A percentile compares a stretch with the other conserved stretches of the same genome.
These are phyloP conservation scores for Magnusiomyces ingens DNA, from an alignment of 1,139 yeast species.

Conservation along the genomic window DNA sequence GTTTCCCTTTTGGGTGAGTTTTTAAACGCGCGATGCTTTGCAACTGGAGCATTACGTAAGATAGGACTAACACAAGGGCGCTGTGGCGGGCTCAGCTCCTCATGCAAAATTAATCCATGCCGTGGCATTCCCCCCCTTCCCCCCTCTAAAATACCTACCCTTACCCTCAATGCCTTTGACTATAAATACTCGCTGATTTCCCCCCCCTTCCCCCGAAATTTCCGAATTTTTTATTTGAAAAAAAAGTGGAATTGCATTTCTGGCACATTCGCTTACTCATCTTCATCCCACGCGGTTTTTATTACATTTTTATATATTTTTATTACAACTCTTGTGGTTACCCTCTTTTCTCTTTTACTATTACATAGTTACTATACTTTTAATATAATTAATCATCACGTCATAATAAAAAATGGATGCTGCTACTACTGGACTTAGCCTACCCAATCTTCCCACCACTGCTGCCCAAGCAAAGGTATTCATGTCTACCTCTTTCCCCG, in stretches of 20 bases:
- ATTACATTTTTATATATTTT: not conserved
- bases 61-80: too few relatives aligned
- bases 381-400: not conserved
- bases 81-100: too few relatives aligned
- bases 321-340: not conserved
- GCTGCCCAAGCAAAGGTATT: slow-evolving; percentile 78
- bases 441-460: slow-evolving; percentile 58
- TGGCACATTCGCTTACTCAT: not conserved
- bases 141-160: not conserved
- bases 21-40: too few relatives aligned
- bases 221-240: not conserved
- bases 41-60: too few relatives aligned
- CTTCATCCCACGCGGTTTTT: not conserved
- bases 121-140: too few relatives aligned
- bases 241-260: not conserved
- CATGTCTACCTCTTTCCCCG: slow-evolving; percentile 53
- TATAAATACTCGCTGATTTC: not conserved
- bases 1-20: too few relatives aligned
- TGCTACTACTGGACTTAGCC: not conserved
- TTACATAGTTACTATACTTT: not conserved
- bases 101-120: too few relatives aligned
- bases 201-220: not conserved
- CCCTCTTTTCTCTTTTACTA: too few relatives aligned
- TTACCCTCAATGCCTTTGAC: not conserved
- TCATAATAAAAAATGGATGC: not conserved